A percentile compares a stretch with the other conserved stretches of the same genome.
These are phyloP conservation scores for Trichophaea hybrida DNA, from an alignment of 2,329 filamentous ascomycete species.

Conservation along the genomic window DNA sequence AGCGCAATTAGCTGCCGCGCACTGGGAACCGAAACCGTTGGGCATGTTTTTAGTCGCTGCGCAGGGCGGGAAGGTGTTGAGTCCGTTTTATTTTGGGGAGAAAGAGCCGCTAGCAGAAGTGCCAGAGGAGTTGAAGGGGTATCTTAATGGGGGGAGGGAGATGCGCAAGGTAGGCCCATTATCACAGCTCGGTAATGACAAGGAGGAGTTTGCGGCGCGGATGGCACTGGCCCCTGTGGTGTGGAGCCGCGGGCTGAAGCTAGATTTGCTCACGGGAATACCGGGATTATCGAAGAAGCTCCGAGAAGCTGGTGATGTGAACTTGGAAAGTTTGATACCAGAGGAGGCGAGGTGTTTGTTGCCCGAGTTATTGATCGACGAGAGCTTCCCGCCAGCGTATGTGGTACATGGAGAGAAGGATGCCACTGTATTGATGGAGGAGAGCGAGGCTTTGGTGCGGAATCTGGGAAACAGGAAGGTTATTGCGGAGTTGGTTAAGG, in stretches of 20 bases:
- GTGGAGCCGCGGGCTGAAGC: neutral
- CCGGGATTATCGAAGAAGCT: neutral
- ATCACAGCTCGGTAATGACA: neutral
- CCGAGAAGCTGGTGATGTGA: neutral
- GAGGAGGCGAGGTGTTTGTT: neutral
- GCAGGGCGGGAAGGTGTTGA: neutral
- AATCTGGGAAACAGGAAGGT: neutral
- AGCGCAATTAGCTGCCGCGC: conserved; percentile 1
- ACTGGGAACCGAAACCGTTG: conserved; percentile 3
- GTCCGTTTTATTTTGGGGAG: neutral
- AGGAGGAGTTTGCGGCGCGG: neutral
- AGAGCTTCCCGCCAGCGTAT: conserved; percentile 4
- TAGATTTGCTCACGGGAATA: conserved; percentile 2
- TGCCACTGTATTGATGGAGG: neutral
- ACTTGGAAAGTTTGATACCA: neutral
- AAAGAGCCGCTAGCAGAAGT: neutral
- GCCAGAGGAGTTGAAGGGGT: neutral
- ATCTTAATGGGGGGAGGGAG: neutral
- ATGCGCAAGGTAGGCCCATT: neutral
- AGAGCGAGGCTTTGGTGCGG: conserved; percentile 4
- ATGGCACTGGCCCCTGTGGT: neutral
- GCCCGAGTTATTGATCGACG: conserved; percentile 4
- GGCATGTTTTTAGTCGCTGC: conserved; percentile 2
- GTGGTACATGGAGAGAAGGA: conserved; percentile 8
- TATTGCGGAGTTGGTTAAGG: neutral